These are phyloP conservation scores for Sungouiozyma ichnusensis DNA, from an alignment of 805 yeast genomes.

Conservation along the genomic window DNA sequence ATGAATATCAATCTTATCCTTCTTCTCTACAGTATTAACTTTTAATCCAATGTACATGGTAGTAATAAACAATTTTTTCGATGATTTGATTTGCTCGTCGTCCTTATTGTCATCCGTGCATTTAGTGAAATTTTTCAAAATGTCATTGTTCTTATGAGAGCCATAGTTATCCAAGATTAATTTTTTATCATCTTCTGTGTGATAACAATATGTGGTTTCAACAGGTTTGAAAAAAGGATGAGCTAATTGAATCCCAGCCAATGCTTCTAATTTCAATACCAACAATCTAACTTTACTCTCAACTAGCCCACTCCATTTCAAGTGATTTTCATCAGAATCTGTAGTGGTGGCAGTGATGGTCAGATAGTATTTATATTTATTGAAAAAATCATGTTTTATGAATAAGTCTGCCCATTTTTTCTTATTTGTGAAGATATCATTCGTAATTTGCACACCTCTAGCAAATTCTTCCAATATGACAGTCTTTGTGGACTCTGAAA, in stretches of 20 bases:
- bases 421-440: constrained; percentile 52
- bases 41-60: constrained; percentile 74
- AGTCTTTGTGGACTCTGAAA: constrained; percentile 76
- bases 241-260: constrained; percentile 67
- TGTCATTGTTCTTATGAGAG: constrained; percentile 36
- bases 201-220: constrained; percentile 41
- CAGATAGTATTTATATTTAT: constrained; percentile 74
- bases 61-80: constrained; percentile 46
- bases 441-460: constrained; percentile 65
- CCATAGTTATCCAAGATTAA: constrained; percentile 56
- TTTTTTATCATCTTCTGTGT: constrained; percentile 44
- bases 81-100: constrained; percentile 21
- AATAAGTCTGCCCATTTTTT: constrained; percentile 69
- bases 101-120: constrained; percentile 30
- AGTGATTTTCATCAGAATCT: constrained; percentile 68
- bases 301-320: constrained; percentile 87
- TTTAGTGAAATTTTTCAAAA: constrained; percentile 27
- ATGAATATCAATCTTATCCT: constrained; percentile 68
- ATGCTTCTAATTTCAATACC: constrained; percentile 72
- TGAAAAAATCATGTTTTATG: constrained; percentile 71
- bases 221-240: constrained; percentile 85
- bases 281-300: constrained; percentile 77
- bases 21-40: constrained; percentile 37
- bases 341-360: constrained; percentile 71
- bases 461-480: constrained; percentile 69